Percentiles rank a stretch among this genome's conserved stretches.
Conservation (phyloP, 1,284 basidiomycete species). For the Fistulinella cinereoalba region DNA sequence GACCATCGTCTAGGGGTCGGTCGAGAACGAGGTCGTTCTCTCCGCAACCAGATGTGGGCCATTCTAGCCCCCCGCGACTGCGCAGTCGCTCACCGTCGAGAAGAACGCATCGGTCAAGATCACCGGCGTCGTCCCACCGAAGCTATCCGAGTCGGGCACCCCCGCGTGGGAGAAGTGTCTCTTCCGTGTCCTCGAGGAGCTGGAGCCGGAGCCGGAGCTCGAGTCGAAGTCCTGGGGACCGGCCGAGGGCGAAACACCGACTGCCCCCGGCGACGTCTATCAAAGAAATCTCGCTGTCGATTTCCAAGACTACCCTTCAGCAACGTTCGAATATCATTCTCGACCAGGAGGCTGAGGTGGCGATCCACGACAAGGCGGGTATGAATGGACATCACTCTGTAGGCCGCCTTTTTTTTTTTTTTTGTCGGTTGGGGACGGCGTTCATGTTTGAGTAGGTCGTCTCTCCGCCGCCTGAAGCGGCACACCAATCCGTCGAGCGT, state of each 20-base stretch:
- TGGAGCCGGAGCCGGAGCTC: slow-evolving; percentile 52
- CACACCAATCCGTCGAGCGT: slow-evolving; percentile 25
- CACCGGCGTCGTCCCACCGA: slow-evolving; percentile 41
- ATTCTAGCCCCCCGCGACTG: slow-evolving; percentile 42
- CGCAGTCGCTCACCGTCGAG: slow-evolving; percentile 37
- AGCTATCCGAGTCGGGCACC: slow-evolving; percentile 27
- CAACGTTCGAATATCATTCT: slow-evolving; percentile 20
- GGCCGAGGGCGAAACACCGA: slow-evolving; percentile 57
- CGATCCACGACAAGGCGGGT: slow-evolving; percentile 27
- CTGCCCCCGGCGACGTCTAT: slow-evolving; percentile 52
- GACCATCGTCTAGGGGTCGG: slow-evolving; percentile 59
- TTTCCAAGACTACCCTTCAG: slow-evolving; percentile 32
- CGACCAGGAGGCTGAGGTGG: slow-evolving; percentile 24
- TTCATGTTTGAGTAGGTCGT: slow-evolving; percentile 18
- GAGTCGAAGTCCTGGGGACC: slow-evolving; percentile 49
- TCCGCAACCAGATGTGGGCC: slow-evolving; percentile 52
- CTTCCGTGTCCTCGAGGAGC: slow-evolving; percentile 45
- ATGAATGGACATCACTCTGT: slow-evolving; percentile 37
- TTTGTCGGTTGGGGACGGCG: slow-evolving; percentile 1
- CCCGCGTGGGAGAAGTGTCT: slow-evolving; percentile 44
- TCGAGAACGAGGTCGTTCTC: slow-evolving; percentile 60
- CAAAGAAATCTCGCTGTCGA: slow-evolving; percentile 38
- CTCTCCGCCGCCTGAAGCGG: slow-evolving; percentile 21
- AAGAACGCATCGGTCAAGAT: slow-evolving; percentile 25
- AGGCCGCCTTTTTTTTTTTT: slow-evolving; percentile 26